Base-by-base conservation (phyloP, 2,329 filamentous ascomycete species). In the Penicillium sp. region DNA sequence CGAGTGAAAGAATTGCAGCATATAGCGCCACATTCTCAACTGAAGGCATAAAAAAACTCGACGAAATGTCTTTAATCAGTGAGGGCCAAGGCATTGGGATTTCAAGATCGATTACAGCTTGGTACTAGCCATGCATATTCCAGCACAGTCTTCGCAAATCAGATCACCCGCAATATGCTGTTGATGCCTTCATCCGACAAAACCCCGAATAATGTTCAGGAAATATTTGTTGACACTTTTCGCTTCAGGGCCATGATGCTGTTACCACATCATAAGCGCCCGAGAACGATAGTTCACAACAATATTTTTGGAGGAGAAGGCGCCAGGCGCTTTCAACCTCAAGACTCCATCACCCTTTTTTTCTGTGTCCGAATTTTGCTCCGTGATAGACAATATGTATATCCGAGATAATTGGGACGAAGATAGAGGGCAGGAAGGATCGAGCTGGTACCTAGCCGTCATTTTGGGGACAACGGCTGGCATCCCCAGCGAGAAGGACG, bases 1-100 rank as follows among this genome's bases (percentile, higher is more conserved):
- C 88, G 86, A 86, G 86, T 86, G 83, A 85, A 74, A 91, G 90
- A 95, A 95, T 80, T 96, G 91, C 88, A 88, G 89, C 88, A 64
- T 87, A 84, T 81, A 87, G 82, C 79, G 89, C 90, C 85, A 87
- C 89, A 93, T 94, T 94, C 89, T 92, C 88, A 80, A 86, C 85
- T 84, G 89, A 75, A 73, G 71, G 70, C 65, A 88, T 66, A 56
- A 47, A 84, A 84, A 86, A 81, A 92, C 89, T 92, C 90, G 88
- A 89, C 80, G 78, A 77, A 78, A 86, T 89, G 62, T 61, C 80
- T 91, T 93, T 92, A 66, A 88, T 91, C 86, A 80, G 86, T 91
- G 89, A 90, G 84, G 77, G 63, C 62, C 64, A 65, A 56, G 55
- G 30, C 70, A 59, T 40, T 46, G 47, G 43, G 57, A 50, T 30